phyloP scores from a whole-genome alignment of 306 rosid species.

The Vachellia collinsii region DNA sequence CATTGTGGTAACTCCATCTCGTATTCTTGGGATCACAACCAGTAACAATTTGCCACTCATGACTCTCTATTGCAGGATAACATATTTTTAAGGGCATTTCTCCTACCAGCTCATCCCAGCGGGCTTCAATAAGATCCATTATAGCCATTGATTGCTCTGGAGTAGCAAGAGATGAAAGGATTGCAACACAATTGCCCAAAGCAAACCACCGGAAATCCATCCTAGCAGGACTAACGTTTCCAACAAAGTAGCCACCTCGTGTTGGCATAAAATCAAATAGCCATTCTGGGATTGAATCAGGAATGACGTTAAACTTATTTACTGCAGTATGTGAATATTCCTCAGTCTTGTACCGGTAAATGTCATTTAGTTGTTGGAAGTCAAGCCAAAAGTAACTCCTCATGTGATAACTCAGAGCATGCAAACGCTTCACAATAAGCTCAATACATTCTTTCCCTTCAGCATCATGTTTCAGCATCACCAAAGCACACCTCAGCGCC shows the following conservation, averaged over 20 bases:
- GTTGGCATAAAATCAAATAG: slow-evolving; percentile 90
- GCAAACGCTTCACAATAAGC: slow-evolving; percentile 84
- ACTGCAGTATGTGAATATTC: slow-evolving; percentile 96
- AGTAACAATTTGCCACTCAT: slow-evolving; percentile 87
- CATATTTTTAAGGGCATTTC: slow-evolving; percentile 89
- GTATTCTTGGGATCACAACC: slow-evolving; percentile 97
- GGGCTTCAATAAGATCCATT: slow-evolving; percentile 91
- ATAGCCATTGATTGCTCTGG: slow-evolving; percentile 93
- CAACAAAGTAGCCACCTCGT: slow-evolving; percentile 90
- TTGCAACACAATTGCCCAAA: slow-evolving; percentile 85
- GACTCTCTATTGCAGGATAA: slow-evolving; percentile 90
- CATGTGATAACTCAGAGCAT: slow-evolving; percentile 88
- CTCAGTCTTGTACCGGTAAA: slow-evolving; percentile 91
- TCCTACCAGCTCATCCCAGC: slow-evolving; percentile 96
- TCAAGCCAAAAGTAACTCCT: slow-evolving; percentile 91
- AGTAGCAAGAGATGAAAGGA: slow-evolving; percentile 81
- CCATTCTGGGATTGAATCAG: slow-evolving; percentile 95
- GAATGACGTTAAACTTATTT: slow-evolving; percentile 92
- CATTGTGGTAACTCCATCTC: slow-evolving; percentile 96
- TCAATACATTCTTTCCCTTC: slow-evolving; percentile 89
- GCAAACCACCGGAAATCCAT: slow-evolving; percentile 98
- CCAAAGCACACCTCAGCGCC: slow-evolving; percentile 78
- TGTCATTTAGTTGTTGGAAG: slow-evolving; percentile 87
- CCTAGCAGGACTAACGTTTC: slow-evolving; percentile 94
- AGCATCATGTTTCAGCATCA: slow-evolving; percentile 74